Conservation (phyloP, 192 early-diverging fungal genomes). For the Diversispora eburnea region DNA sequence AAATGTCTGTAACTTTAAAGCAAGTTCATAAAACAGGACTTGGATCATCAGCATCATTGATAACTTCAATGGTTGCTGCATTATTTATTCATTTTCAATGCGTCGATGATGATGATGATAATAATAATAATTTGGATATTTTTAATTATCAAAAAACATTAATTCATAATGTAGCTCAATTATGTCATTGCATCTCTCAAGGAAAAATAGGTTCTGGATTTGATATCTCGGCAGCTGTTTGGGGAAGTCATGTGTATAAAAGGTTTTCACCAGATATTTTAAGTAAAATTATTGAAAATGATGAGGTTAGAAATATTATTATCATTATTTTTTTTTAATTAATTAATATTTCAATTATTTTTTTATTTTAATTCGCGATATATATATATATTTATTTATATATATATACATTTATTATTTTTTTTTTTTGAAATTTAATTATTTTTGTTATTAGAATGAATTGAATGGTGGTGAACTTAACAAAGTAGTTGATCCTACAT, state of each 20-base stretch:
- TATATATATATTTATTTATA: too few species aligned
- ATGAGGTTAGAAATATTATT: not conserved
- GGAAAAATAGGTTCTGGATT: constrained; percentile 98
- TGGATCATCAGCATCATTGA: constrained; percentile 95
- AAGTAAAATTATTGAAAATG: constrained; percentile 48
- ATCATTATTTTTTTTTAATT: not conserved
- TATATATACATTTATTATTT: too few species aligned
- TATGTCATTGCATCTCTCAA: constrained; percentile 94
- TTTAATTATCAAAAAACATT: constrained; percentile 33
- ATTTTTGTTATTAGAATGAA: constrained; percentile 29
- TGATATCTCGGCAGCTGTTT: constrained; percentile 90
- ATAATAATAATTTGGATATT: constrained; percentile 25
- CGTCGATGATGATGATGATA: constrained; percentile 24
- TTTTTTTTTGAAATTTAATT: not conserved
- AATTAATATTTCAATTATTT: not conserved
- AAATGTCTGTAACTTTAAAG: constrained; percentile 58
- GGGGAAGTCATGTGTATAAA: constrained; percentile 82
- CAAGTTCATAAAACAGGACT: constrained; percentile 94
- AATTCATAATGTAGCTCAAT: constrained; percentile 87
- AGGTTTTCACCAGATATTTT: constrained; percentile 76
- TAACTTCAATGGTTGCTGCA: constrained; percentile 82
- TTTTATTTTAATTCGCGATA: too few species aligned
- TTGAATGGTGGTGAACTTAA: constrained; percentile 34
- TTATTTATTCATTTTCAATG: constrained; percentile 71
- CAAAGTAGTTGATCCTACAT: constrained; percentile 43